A percentile compares a stretch with the other conserved stretches of the same genome.
phyloP scores from a whole-genome alignment of 192 early-diverging fungal genomes.

The Coemansia sp. region DNA sequence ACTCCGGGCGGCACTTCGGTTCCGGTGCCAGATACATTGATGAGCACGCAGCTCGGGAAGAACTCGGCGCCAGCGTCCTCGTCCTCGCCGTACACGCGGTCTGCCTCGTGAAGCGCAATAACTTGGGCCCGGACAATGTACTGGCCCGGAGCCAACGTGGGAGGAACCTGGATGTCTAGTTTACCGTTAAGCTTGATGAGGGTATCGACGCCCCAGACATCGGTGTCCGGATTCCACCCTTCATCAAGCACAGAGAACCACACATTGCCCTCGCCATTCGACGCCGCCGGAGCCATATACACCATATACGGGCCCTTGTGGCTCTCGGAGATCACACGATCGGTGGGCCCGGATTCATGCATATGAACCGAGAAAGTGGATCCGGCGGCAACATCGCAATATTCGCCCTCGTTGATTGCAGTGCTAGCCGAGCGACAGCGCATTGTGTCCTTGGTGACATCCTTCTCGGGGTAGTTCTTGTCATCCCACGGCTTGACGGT shows the following conservation, averaged over 20 bases:
- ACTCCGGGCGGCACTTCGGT: neutral
- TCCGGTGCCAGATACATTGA: conserved; percentile 9
- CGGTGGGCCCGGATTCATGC: neutral
- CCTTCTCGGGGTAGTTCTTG: conserved; percentile 22
- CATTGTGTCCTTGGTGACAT: conserved; percentile 8
- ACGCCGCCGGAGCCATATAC: conserved; percentile 16
- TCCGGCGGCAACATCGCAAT: conserved; percentile 17
- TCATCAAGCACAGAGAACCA: conserved; percentile 42
- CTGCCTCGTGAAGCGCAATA: conserved; percentile 21
- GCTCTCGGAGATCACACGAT: neutral
- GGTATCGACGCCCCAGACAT: conserved; percentile 27
- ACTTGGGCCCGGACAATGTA: conserved; percentile 19
- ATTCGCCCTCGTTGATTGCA: neutral
- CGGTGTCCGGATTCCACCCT: conserved; percentile 8
- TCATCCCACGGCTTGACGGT: neutral
- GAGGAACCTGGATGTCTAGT: conserved; percentile 18
- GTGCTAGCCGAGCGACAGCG: conserved; percentile 11
- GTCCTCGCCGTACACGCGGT: neutral
- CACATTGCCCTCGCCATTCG: conserved; percentile 11
- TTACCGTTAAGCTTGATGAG: conserved; percentile 19
- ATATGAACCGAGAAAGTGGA: conserved; percentile 13
- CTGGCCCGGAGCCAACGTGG: conserved; percentile 13
- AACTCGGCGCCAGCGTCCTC: conserved; percentile 5
- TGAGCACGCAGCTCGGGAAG: conserved; percentile 9
- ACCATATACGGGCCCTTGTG: conserved; percentile 26